Evolutionary conservation across 768 basidiomycete species (phyloP).

Genomic region (Cubamyces lactineus): DNA sequence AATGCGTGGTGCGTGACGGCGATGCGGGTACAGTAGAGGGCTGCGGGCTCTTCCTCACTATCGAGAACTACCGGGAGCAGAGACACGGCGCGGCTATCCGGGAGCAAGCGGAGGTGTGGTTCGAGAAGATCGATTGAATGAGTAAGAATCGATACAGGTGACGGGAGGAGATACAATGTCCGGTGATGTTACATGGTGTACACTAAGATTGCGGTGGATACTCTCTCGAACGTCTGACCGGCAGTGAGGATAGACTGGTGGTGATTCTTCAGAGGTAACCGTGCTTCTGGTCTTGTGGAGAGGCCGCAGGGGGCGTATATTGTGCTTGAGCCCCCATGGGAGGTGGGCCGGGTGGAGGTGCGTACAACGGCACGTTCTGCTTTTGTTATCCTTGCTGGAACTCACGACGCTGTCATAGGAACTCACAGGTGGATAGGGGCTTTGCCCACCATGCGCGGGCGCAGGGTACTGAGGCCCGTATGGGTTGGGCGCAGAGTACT

Average conservation of each 20-base stretch:
- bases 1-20: background rate
- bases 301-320: too few species aligned
- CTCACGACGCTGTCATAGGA: background rate
- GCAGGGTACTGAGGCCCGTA: too few species aligned
- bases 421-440: background rate
- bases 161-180: too few species aligned
- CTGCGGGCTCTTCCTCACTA: background rate
- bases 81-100: background rate
- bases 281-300: too few species aligned
- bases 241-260: too few species aligned
- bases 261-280: too few species aligned
- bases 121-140: slow-evolving; percentile 2
- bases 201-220: too few species aligned
- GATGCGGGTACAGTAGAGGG: background rate
- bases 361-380: background rate
- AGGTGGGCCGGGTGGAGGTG: background rate
- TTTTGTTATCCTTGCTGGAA: too few species aligned
- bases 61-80: background rate
- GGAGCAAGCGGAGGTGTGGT: slow-evolving; percentile 16
- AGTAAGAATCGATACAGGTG: too few species aligned
- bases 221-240: too few species aligned
- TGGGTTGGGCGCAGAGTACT: too few species aligned
- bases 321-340: background rate
- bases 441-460: background rate
- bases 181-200: too few species aligned